Percentiles rank a stretch among this genome's conserved stretches.
These are phyloP conservation scores for Ascochyta viciae-villosae DNA, from an alignment of 2,329 filamentous ascomycete genomes.

Conservation along the genomic window DNA sequence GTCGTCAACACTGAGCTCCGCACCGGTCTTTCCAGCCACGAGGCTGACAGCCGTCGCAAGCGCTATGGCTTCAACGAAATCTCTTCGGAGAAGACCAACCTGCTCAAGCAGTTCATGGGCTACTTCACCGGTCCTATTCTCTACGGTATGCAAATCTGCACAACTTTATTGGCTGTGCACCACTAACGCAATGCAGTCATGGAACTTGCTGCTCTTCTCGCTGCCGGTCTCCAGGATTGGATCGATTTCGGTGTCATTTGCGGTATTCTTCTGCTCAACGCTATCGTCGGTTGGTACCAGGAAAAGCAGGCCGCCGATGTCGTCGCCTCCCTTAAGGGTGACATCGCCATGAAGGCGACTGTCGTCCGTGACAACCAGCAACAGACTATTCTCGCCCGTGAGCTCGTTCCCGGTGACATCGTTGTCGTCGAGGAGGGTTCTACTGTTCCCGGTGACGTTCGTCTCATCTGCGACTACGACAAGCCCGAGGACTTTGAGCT, in stretches of 20 bases:
- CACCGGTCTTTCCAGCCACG: slow-evolving; percentile 64
- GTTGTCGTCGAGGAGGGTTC: slow-evolving; percentile 76
- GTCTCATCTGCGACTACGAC: slow-evolving; percentile 76
- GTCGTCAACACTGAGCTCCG: slow-evolving; percentile 71
- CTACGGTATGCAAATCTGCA: slow-evolving; percentile 66
- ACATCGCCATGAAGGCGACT: slow-evolving; percentile 76
- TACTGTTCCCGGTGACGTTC: slow-evolving; percentile 72
- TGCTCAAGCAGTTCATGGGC: slow-evolving; percentile 75
- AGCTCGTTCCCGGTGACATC: slow-evolving; percentile 79
- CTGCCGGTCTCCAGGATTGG: slow-evolving; percentile 77
- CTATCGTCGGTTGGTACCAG: slow-evolving; percentile 79
- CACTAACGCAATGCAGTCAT: slow-evolving; percentile 62
- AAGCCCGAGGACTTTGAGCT: slow-evolving; percentile 70
- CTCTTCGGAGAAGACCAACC: slow-evolving; percentile 75
- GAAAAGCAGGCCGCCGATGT: slow-evolving; percentile 80
- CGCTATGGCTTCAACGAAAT: slow-evolving; percentile 75
- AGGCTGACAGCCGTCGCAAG: slow-evolving; percentile 71
- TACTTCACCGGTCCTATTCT: slow-evolving; percentile 80
- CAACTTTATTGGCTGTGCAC: slow-evolving; percentile 7
- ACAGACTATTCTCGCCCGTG: slow-evolving; percentile 73
- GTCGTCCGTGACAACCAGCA: slow-evolving; percentile 73
- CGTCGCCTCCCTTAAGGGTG: slow-evolving; percentile 72
- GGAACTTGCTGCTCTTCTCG: slow-evolving; percentile 77
- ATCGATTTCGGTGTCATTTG: slow-evolving; percentile 78
- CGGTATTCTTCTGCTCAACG: slow-evolving; percentile 77